Evolutionary conservation across 805 yeast genomes (phyloP).

Genomic region (Starmerella potacharoeniae): DNA sequence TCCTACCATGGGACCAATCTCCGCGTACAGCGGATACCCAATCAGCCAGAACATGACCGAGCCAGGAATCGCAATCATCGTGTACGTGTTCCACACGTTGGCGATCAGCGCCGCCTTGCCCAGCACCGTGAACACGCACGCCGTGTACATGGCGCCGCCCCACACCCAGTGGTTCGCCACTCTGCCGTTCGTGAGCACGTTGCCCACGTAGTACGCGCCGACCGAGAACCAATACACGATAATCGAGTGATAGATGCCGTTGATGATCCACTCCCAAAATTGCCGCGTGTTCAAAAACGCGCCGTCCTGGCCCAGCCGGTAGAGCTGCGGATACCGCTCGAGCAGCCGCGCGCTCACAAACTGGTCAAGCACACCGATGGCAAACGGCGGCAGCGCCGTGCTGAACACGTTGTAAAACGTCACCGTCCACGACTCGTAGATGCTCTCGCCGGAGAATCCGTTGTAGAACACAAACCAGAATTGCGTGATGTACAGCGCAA

Average conservation of each 20-base stretch:
- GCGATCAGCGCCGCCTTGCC: constrained; percentile 93
- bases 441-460: constrained; percentile 89
- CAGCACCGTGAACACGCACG: constrained; percentile 76
- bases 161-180: constrained; percentile 85
- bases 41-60: constrained; percentile 74
- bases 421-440: constrained; percentile 95
- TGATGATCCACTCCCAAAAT: constrained; percentile 95
- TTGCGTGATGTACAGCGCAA: constrained; percentile 93
- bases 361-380: constrained; percentile 92
- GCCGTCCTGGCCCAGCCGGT: constrained; percentile 80
- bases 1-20: constrained; percentile 68
- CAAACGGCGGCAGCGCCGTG: constrained; percentile 92
- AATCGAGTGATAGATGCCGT: constrained; percentile 91
- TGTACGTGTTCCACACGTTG: constrained; percentile 89
- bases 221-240: constrained; percentile 64
- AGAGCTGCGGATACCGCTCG: constrained; percentile 84
- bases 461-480: constrained; percentile 94
- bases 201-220: constrained; percentile 57
- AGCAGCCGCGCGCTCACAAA: constrained; percentile 82
- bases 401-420: constrained; percentile 91
- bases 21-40: constrained; percentile 77
- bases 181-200: constrained; percentile 50
- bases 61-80: constrained; percentile 88
- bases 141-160: constrained; percentile 83
- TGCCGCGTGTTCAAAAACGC: constrained; percentile 80